These are phyloP conservation scores for Hanseniaspora gamundiae DNA, from an alignment of 1,139 yeast species.

Conservation along the genomic window DNA sequence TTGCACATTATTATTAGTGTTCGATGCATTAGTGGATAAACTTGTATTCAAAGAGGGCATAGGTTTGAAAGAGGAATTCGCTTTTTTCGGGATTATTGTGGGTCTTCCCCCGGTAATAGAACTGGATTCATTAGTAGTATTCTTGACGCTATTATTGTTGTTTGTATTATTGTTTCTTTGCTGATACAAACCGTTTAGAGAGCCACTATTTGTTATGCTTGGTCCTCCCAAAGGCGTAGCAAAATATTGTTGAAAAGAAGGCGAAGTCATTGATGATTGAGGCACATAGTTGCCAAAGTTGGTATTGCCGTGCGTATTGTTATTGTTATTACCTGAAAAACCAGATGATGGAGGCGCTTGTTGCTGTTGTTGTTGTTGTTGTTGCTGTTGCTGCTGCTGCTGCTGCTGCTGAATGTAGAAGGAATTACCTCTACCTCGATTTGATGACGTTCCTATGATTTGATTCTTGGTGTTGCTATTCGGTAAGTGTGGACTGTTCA, in stretches of 20 bases:
- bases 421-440: slow-evolving; percentile 1
- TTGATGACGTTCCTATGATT: too few relatives aligned
- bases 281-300: slow-evolving; percentile 3
- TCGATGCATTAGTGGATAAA: background rate
- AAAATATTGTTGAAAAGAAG: slow-evolving; percentile 13
- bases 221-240: slow-evolving; percentile 11
- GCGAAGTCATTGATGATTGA: slow-evolving; percentile 12
- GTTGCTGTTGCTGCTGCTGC: too few relatives aligned
- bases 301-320: background rate
- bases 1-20: background rate
- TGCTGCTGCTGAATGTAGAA: background rate
- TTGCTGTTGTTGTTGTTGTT: too few relatives aligned
- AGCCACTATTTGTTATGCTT: background rate
- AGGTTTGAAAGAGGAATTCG: background rate
- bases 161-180: slow-evolving; percentile 4
- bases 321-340: background rate
- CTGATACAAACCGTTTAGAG: too few relatives aligned
- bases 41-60: background rate
- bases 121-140: background rate
- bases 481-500: background rate
- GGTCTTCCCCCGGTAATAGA: background rate
- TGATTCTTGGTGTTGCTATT: background rate
- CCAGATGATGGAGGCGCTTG: background rate
- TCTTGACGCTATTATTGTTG: slow-evolving; percentile 4
- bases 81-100: background rate